phyloP scores from a whole-genome alignment of 441 rosid genomes.

The Gossypium schwendimanii region DNA sequence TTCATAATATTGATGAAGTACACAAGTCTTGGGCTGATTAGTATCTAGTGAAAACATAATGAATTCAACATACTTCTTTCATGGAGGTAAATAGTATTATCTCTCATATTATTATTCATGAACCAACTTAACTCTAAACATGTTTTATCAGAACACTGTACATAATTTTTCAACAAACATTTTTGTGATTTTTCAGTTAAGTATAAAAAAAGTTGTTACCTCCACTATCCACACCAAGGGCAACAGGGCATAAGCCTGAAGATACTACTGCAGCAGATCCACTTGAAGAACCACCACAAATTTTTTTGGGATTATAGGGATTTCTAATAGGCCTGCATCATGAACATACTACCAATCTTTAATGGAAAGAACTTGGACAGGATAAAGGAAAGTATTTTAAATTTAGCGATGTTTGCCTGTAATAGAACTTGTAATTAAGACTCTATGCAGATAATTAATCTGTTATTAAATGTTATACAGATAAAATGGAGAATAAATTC shows the following conservation, averaged over 20 bases:
- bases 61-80: background rate
- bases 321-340: constrained; percentile 46
- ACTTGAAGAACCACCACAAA: constrained; percentile 67
- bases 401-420: background rate
- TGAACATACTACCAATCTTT: background rate
- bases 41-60: background rate
- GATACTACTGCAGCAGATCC: constrained; percentile 83
- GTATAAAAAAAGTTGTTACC: constrained; percentile 28
- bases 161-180: background rate
- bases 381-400: background rate
- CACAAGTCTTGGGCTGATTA: background rate
- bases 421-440: background rate
- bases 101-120: background rate
- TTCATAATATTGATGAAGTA: background rate
- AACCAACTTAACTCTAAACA: background rate
- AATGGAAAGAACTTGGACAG: background rate
- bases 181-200: background rate
- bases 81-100: background rate
- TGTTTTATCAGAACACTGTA: constrained; percentile 2
- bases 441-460: background rate
- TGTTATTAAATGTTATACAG: background rate
- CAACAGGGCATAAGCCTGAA: constrained; percentile 65
- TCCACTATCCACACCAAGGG: constrained; percentile 83
- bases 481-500: background rate
- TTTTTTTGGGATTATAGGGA: constrained; percentile 42